Base-by-base conservation (phyloP, 208 protist genomes). In the Blastocrithidia nonstop region DNA sequence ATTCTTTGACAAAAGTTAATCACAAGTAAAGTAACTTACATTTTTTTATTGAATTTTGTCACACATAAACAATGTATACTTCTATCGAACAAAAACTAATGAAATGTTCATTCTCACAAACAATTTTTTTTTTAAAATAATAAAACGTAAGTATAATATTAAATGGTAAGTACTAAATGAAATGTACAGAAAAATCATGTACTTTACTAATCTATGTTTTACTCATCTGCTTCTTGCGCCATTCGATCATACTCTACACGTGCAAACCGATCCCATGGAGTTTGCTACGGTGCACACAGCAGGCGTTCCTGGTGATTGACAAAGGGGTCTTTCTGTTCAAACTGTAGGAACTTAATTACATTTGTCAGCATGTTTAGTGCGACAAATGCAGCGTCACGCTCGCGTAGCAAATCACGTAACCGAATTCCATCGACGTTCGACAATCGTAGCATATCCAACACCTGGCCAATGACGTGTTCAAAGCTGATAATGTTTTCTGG, bases 341-440 rank as follows among this genome's bases (percentile, higher is more conserved):
- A 95, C 36, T 80, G 71, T 23, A 97, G 50, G 41, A 96, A 97
- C 42, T 90, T 94, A 27, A 78, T 63, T 1, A 96, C 71, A 51
- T 96, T 97, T 2, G 89, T 94, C 11, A 98, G 41, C 54, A 95
- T 81, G 60, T 96, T 96, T 35, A 97, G 83, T 19, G 71, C 59
- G 31, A 97, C 80, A 29, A 61, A 57, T 0, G 74, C 75, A 2
- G 74, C 69, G 26, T 94, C 64, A 8, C 64, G 68, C 42, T 82
- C 92, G 1, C 45, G 45, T 31, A 95, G 59, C 22, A 98, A 49
- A 71, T 97, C 94, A 0, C 47, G 25, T 13, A 97, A 55, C 5
- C 60, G 66, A 9, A 98, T 56, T 15, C 71, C 68, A 27, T 57
- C 57, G 26, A 64, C 48, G 24, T 39, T 45, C 2, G 46, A 40